phyloP scores from a whole-genome alignment of 306 rosid genomes.

The Oemleria cerasiformis region DNA sequence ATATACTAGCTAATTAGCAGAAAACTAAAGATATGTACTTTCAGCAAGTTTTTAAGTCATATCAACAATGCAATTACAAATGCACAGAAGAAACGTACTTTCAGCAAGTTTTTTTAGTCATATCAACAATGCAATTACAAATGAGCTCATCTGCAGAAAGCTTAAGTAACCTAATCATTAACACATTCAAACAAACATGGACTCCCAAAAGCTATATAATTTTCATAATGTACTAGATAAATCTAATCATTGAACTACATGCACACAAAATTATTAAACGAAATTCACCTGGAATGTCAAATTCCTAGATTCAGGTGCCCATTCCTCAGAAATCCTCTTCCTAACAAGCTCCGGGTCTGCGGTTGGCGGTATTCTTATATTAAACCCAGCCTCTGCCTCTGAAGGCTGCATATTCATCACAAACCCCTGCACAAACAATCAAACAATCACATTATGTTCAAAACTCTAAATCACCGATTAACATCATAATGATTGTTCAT shows the following conservation, averaged over 20 bases:
- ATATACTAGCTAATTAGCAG: neutral
- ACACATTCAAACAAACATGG: neutral
- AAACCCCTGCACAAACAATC: conserved; percentile 52
- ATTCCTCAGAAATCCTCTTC: conserved; percentile 66
- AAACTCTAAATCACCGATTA: neutral
- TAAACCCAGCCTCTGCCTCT: conserved; percentile 87
- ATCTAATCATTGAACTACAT: neutral
- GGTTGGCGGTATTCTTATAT: conserved; percentile 67
- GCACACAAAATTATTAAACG: neutral
- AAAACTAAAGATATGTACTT: neutral
- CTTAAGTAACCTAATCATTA: neutral
- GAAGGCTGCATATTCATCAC: conserved; percentile 93
- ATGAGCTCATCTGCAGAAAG: neutral
- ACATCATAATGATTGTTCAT: neutral
- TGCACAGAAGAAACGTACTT: neutral
- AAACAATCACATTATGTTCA: neutral
- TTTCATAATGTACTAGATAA: neutral
- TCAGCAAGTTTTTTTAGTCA: neutral
- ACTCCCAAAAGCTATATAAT: neutral
- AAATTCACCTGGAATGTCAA: conserved; percentile 64
- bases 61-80: neutral
- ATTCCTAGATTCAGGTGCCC: conserved; percentile 78
- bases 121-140: neutral
- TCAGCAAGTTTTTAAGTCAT: neutral
- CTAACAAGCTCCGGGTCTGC: conserved; percentile 60